phyloP scores from a whole-genome alignment of 805 yeast species.

The Pichia insulana region DNA sequence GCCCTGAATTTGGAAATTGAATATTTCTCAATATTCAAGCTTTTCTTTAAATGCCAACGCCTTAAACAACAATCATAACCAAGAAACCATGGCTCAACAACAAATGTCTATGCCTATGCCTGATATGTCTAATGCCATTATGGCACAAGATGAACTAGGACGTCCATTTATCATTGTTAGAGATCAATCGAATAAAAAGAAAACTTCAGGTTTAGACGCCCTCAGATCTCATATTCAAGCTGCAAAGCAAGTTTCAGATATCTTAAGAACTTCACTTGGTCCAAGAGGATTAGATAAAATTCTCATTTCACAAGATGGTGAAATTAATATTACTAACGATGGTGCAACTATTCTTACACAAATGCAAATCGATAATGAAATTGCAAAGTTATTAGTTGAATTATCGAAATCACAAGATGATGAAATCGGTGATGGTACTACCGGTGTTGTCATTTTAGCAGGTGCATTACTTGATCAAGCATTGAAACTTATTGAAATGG shows the following conservation, averaged over 20 bases:
- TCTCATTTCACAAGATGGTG: slow-evolving; percentile 91
- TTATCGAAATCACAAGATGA: slow-evolving; percentile 93
- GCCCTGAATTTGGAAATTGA: too few relatives aligned
- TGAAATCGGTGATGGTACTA: slow-evolving; percentile 98
- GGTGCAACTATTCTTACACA: slow-evolving; percentile 95
- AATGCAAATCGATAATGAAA: slow-evolving; percentile 93
- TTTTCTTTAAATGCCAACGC: neutral
- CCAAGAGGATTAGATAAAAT: slow-evolving; percentile 99
- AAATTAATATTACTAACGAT: slow-evolving; percentile 95
- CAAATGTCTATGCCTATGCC: slow-evolving; percentile 48
- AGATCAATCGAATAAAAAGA: slow-evolving; percentile 47
- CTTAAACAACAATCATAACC: neutral
- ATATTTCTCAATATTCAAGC: too few relatives aligned
- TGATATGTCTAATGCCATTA: slow-evolving; percentile 94
- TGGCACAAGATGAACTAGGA: slow-evolving; percentile 99
- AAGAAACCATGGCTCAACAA: slow-evolving; percentile 3
- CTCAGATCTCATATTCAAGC: slow-evolving; percentile 84
- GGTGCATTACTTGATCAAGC: slow-evolving; percentile 94
- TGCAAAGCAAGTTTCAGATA: slow-evolving; percentile 88
- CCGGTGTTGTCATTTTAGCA: slow-evolving; percentile 96
- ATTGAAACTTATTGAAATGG: slow-evolving; percentile 85
- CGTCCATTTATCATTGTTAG: slow-evolving; percentile 96
- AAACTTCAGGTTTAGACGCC: slow-evolving; percentile 75
- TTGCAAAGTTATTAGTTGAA: slow-evolving; percentile 92
- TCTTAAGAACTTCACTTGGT: slow-evolving; percentile 87